Percentiles rank a stretch among this genome's conserved stretches.
Evolutionary conservation across 2,329 filamentous ascomycete genomes (phyloP).

Genomic region (Orbilia javanica): DNA sequence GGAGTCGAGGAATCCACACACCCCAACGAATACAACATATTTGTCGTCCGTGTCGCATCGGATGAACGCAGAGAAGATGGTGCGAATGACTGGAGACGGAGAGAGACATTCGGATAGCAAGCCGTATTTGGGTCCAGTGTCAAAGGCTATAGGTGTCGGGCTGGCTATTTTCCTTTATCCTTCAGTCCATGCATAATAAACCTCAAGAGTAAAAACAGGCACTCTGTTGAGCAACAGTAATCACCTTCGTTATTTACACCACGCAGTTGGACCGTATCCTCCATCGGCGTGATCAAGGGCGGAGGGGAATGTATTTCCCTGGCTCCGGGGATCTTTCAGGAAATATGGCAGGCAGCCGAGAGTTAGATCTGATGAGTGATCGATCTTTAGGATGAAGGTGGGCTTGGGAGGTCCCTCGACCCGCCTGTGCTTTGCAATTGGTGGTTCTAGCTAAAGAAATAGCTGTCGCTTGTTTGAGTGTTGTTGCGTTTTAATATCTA

Average conservation of each 20-base stretch:
- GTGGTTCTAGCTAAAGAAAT: neutral
- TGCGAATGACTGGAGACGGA: slow-evolving; percentile 51
- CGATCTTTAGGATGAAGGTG: slow-evolving; percentile 21
- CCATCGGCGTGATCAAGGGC: slow-evolving; percentile 36
- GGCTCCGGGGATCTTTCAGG: slow-evolving; percentile 23
- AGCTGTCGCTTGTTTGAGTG: slow-evolving; percentile 20
- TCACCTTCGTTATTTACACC: slow-evolving; percentile 49
- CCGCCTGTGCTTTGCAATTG: neutral
- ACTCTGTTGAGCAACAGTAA: slow-evolving; percentile 42
- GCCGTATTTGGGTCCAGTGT: slow-evolving; percentile 51
- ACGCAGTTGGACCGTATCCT: slow-evolving; percentile 49
- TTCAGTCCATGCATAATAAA: slow-evolving; percentile 57
- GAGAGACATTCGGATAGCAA: slow-evolving; percentile 52
- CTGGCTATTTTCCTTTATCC: slow-evolving; percentile 48
- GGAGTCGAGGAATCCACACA: slow-evolving; percentile 67
- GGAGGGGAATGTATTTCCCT: neutral
- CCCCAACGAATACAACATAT: slow-evolving; percentile 78
- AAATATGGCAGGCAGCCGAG: neutral
- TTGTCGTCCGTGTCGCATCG: slow-evolving; percentile 53
- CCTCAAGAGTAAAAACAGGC: slow-evolving; percentile 36
- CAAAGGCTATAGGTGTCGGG: slow-evolving; percentile 38
- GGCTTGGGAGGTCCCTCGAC: neutral
- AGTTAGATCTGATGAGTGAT: slow-evolving; percentile 23
- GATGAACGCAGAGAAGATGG: slow-evolving; percentile 45
- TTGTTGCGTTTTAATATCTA: slow-evolving; percentile 26